phyloP scores from a whole-genome alignment of 1,139 yeast species.

The Pichia sp. region DNA sequence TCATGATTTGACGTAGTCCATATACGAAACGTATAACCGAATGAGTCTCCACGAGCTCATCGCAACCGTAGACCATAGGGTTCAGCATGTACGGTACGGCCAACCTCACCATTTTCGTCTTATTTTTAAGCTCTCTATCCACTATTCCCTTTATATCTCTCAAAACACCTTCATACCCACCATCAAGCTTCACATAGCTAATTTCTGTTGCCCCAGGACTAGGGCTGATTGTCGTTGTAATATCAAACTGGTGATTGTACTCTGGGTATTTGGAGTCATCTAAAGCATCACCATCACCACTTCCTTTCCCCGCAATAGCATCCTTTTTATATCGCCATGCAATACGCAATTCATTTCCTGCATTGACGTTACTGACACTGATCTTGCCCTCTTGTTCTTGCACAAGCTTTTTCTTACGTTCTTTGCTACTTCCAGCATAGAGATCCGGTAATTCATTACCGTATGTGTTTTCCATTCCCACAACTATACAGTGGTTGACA shows the following conservation, averaged over 20 bases:
- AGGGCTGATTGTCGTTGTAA: slow-evolving; percentile 65
- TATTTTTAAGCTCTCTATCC: slow-evolving; percentile 27
- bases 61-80: slow-evolving; percentile 65
- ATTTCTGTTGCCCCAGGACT: slow-evolving; percentile 62
- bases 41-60: slow-evolving; percentile 38
- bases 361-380: slow-evolving; percentile 62
- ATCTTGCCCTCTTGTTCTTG: slow-evolving; percentile 56
- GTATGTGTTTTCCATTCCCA: slow-evolving; percentile 63
- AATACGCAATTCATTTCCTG: slow-evolving; percentile 57
- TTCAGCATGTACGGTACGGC: slow-evolving; percentile 73
- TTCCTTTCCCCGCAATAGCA: not conserved
- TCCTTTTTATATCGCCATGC: slow-evolving; percentile 77
- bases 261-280: slow-evolving; percentile 41
- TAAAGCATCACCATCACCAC: slow-evolving; percentile 14
- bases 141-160: slow-evolving; percentile 42
- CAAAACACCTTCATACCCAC: slow-evolving; percentile 31
- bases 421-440: slow-evolving; percentile 66
- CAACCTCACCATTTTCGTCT: slow-evolving; percentile 53
- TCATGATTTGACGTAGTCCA: slow-evolving; percentile 51
- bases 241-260: slow-evolving; percentile 69
- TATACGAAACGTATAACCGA: slow-evolving; percentile 61
- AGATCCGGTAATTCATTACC: slow-evolving; percentile 74
- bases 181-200: slow-evolving; percentile 44
- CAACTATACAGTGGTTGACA: slow-evolving; percentile 56
- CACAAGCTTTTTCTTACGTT: slow-evolving; percentile 57